Evolutionary conservation across 2,329 filamentous ascomycete species (phyloP).

Genomic region (Diaporthe batatas): DNA sequence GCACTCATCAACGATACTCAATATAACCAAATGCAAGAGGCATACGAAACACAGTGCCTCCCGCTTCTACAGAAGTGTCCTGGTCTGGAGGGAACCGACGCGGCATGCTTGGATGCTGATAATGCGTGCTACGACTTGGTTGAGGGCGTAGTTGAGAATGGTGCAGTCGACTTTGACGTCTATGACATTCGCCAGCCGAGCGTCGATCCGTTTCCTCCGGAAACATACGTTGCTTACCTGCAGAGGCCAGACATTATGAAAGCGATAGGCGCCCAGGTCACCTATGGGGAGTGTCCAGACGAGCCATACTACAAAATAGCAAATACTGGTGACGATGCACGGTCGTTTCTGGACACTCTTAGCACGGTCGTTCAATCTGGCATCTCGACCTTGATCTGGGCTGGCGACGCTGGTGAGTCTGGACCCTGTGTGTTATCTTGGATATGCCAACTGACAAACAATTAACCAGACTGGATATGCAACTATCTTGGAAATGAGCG

Average conservation of each 20-base stretch:
- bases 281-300: slow-evolving; percentile 42
- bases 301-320: slow-evolving; percentile 38
- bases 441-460: not conserved
- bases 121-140: slow-evolving; percentile 53
- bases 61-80: slow-evolving; percentile 56
- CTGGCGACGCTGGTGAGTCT: slow-evolving; percentile 36
- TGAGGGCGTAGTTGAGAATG: slow-evolving; percentile 46
- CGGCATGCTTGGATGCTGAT: slow-evolving; percentile 51
- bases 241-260: slow-evolving; percentile 45
- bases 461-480: slow-evolving; percentile 36
- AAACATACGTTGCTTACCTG: slow-evolving; percentile 46
- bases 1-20: slow-evolving; percentile 54
- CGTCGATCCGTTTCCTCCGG: slow-evolving; percentile 46
- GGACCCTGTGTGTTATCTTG: not conserved
- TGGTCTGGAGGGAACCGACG: slow-evolving; percentile 46
- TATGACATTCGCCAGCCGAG: slow-evolving; percentile 48
- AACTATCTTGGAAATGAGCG: slow-evolving; percentile 33
- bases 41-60: slow-evolving; percentile 53
- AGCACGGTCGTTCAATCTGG: slow-evolving; percentile 34
- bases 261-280: slow-evolving; percentile 45
- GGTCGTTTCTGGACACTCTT: slow-evolving; percentile 22
- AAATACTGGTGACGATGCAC: slow-evolving; percentile 32
- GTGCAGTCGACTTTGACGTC: slow-evolving; percentile 45
- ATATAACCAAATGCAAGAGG: slow-evolving; percentile 49
- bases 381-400: slow-evolving; percentile 36